Evolutionary conservation across 805 yeast genomes (phyloP).

Genomic region (Debaryomyces tyrocola): DNA sequence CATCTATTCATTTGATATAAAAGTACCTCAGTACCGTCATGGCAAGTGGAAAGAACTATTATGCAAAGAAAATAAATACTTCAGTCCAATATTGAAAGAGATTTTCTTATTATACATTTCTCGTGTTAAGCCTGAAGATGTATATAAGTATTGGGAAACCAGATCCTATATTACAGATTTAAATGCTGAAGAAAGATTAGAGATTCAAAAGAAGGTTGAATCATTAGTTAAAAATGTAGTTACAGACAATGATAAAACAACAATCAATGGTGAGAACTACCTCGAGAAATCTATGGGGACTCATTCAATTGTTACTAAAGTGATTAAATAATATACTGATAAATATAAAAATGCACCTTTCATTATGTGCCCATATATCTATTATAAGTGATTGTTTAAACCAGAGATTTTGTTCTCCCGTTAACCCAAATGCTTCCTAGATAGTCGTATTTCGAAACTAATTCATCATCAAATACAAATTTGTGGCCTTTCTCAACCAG

Average conservation of each 20-base stretch:
- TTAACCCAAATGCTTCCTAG: slow-evolving; percentile 39
- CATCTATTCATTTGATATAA: slow-evolving; percentile 35
- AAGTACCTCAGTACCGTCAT: slow-evolving; percentile 58
- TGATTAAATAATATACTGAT: slow-evolving; percentile 6
- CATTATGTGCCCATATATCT: background rate
- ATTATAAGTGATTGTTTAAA: background rate
- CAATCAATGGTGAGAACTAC: slow-evolving; percentile 8
- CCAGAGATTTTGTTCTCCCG: slow-evolving; percentile 9
- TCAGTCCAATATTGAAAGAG: slow-evolving; percentile 35
- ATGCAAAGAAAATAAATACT: slow-evolving; percentile 23
- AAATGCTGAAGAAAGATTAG: slow-evolving; percentile 32
- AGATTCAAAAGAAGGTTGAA: slow-evolving; percentile 31
- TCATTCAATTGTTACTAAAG: slow-evolving; percentile 18
- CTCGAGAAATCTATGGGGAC: slow-evolving; percentile 26
- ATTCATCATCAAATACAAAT: slow-evolving; percentile 19
- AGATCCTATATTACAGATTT: slow-evolving; percentile 54
- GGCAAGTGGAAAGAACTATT: slow-evolving; percentile 46
- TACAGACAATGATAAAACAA: slow-evolving; percentile 6
- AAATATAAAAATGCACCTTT: background rate
- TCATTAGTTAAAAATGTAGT: slow-evolving; percentile 21
- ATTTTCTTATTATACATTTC: slow-evolving; percentile 27
- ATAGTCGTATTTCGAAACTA: slow-evolving; percentile 20
- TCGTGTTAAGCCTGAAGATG: slow-evolving; percentile 29
- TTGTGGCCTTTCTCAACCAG: slow-evolving; percentile 21
- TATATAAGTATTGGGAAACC: slow-evolving; percentile 54